phyloP scores from a whole-genome alignment of 2,329 filamentous ascomycete species.

The Fusarium dimerum region DNA sequence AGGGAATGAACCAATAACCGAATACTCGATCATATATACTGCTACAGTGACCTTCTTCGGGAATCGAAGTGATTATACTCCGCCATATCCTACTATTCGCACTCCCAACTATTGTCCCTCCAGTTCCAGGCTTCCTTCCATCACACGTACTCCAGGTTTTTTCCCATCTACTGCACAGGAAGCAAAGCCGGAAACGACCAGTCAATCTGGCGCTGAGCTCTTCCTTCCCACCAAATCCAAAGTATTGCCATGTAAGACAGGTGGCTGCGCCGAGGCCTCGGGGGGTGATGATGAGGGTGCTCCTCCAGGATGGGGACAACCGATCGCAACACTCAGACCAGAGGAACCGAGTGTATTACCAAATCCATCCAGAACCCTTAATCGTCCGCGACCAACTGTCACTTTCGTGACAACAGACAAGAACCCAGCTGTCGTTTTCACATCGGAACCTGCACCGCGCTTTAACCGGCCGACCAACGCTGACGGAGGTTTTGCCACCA shows the following conservation, averaged over 20 bases:
- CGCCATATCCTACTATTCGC: constrained; percentile 44
- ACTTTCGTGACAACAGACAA: constrained; percentile 56
- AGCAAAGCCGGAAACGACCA: background rate
- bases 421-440: constrained; percentile 51
- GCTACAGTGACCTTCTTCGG: constrained; percentile 51
- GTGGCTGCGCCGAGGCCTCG: background rate
- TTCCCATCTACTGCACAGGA: background rate
- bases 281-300: background rate
- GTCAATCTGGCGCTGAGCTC: background rate
- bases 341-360: background rate
- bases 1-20: constrained; percentile 34
- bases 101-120: constrained; percentile 41
- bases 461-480: constrained; percentile 34
- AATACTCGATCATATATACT: constrained; percentile 50
- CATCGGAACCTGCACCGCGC: constrained; percentile 39
- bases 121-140: background rate
- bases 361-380: constrained; percentile 10
- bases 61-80: constrained; percentile 47
- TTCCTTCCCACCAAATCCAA: background rate
- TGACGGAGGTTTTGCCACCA: constrained; percentile 6
- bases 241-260: background rate
- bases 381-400: constrained; percentile 32
- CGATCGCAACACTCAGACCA: constrained; percentile 1
- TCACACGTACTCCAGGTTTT: background rate
- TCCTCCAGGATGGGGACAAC: background rate